phyloP scores from a whole-genome alignment of 1,139 yeast genomes.

The Magnusiomyces starmeri region DNA sequence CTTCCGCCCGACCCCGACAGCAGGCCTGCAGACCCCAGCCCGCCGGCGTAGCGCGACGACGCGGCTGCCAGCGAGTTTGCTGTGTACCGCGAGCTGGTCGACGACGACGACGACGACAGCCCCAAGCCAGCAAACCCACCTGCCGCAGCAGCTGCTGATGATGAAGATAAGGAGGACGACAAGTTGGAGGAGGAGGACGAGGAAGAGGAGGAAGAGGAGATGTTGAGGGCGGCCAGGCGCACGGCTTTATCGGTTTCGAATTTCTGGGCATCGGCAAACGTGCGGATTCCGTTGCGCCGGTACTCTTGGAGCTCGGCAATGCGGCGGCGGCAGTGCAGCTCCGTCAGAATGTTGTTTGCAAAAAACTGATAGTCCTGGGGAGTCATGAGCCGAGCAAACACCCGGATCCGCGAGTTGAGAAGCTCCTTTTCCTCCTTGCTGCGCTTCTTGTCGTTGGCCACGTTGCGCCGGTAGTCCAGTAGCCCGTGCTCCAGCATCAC shows the following conservation, averaged over 20 bases:
- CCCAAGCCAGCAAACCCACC: neutral
- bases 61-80: constrained; percentile 13
- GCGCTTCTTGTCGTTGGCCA: constrained; percentile 68
- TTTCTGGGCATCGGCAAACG: constrained; percentile 73
- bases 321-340: constrained; percentile 68
- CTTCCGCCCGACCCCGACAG: too few relatives aligned
- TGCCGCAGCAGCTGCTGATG: constrained; percentile 6
- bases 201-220: neutral
- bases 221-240: constrained; percentile 26
- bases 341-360: constrained; percentile 63
- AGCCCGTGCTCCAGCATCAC: constrained; percentile 66
- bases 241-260: constrained; percentile 80
- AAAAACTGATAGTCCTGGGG: constrained; percentile 74
- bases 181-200: constrained; percentile 12
- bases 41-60: constrained; percentile 6
- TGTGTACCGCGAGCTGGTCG: constrained; percentile 12
- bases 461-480: constrained; percentile 77
- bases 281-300: constrained; percentile 82
- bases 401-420: constrained; percentile 56
- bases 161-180: constrained; percentile 10
- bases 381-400: constrained; percentile 73
- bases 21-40: neutral
- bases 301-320: constrained; percentile 89
- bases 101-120: constrained; percentile 9
- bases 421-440: constrained; percentile 86